Base-by-base conservation (phyloP, 495 filamentous ascomycete species). In the Penicillium nucicola region DNA sequence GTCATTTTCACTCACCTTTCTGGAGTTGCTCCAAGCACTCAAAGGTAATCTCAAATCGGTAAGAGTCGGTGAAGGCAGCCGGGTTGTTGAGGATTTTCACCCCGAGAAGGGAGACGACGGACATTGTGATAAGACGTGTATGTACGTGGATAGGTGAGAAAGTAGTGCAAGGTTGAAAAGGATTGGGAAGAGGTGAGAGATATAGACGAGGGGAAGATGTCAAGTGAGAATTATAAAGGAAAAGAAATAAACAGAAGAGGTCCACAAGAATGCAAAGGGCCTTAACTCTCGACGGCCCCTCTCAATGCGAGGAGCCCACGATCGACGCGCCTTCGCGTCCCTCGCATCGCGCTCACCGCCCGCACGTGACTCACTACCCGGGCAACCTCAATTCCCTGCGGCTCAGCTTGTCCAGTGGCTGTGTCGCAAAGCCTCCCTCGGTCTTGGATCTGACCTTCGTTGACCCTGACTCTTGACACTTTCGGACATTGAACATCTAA, bases 41-140 rank as follows among this genome's bases (percentile, higher is more conserved):
- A 52, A 98, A 98, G 18, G 93, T 98, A 67, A 98, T 97, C 69
- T 98, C 95, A 47, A 98, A 96, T 67, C 90, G 82, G 67, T 97
- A 98, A 25, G 89, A 81, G 55, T 87, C 86, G 43, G 80, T 84
- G 75, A 97, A 97, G 43, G 84, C 78, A 53, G 93, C 92, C 52
- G 93, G 93, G 73, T 98, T 98, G 81, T 97, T 97, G 62, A 90
- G 77, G 47, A 97, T 88, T 66, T 92, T 88, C 50, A 97, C 93
- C 67, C 90, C 90, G 33, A 98, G 83, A 23, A 98, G 84, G 49
- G 92, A 93, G 53, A 98, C 91, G 66, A 97, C 89, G 61, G 93
- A 96, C 93, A 98, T 98, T 50, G 69, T 87, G 64, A 60, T 57
- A 50, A 33, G 36, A 48, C 53, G 42, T 45, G 50, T 57, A 58